Evolutionary conservation across 306 rosid genomes (phyloP).

Genomic region (Ceratonia siliqua): DNA sequence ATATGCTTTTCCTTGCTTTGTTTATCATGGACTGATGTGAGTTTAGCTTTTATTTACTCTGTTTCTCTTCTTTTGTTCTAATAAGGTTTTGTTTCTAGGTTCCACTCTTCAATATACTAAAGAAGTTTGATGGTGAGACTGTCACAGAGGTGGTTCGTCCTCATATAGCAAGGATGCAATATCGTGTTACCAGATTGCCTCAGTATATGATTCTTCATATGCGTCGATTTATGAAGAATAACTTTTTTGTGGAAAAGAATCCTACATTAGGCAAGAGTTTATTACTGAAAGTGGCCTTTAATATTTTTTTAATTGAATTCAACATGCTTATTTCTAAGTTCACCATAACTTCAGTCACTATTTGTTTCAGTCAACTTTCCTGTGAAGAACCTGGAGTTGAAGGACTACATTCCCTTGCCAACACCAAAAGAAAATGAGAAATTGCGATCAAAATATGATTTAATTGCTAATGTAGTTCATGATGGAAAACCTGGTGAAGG

Average conservation of each 20-base stretch:
- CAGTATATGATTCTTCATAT: conserved; percentile 83
- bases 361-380: conserved; percentile 83
- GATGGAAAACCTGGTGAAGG: conserved; percentile 97
- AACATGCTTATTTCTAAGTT: conserved; percentile 16
- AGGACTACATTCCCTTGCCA: conserved; percentile 93
- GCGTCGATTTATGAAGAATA: conserved; percentile 94
- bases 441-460: conserved; percentile 78
- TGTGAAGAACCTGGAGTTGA: conserved; percentile 92
- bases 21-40: conserved; percentile 7
- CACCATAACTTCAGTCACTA: conserved; percentile 10
- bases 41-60: conserved; percentile 5
- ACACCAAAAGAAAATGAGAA: conserved; percentile 72
- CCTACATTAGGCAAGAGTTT: conserved; percentile 76
- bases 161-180: conserved; percentile 84
- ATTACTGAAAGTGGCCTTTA: neutral
- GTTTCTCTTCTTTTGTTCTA: conserved; percentile 17
- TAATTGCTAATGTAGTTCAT: conserved; percentile 89
- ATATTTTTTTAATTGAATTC: conserved; percentile 16
- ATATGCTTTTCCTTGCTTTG: neutral
- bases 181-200: conserved; percentile 85
- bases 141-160: conserved; percentile 95
- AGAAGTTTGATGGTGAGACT: conserved; percentile 95
- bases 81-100: conserved; percentile 57
- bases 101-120: conserved; percentile 89
- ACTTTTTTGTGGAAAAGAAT: conserved; percentile 96